A percentile compares a stretch with the other conserved stretches of the same genome.
These are phyloP conservation scores for Nectriaceae sp. DNA, from an alignment of 2,329 filamentous ascomycete genomes.

Conservation along the genomic window DNA sequence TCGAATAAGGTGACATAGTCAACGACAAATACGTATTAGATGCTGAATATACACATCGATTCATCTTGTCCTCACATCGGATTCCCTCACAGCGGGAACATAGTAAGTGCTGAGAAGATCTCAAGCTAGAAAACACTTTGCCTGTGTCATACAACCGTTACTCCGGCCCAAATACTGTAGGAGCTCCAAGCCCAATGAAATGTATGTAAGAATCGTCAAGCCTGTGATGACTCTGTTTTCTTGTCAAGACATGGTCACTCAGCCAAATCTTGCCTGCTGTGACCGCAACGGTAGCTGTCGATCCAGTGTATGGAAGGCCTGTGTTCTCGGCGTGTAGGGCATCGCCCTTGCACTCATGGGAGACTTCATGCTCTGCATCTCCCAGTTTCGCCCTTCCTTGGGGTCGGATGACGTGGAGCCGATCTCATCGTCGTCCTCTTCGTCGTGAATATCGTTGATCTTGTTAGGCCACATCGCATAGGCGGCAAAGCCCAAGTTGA, in stretches of 20 bases:
- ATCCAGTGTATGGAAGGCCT: slow-evolving; percentile 66
- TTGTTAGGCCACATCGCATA: slow-evolving; percentile 61
- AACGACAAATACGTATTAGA: no score
- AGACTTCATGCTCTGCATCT: slow-evolving; percentile 55
- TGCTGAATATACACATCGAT: no score
- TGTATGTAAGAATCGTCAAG: neutral
- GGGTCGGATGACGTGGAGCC: slow-evolving; percentile 32
- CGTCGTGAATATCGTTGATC: slow-evolving; percentile 48
- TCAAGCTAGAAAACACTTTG: no score
- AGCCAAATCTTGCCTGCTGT: no score
- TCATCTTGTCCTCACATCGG: no score
- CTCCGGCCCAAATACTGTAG: no score
- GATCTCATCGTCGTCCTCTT: slow-evolving; percentile 47
- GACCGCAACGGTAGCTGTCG: slow-evolving; percentile 55
- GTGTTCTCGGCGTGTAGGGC: slow-evolving; percentile 66
- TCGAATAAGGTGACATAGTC: no score
- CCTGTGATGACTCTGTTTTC: neutral
- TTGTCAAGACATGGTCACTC: slow-evolving; percentile 13
- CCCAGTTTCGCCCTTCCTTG: slow-evolving; percentile 52
- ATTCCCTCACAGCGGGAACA: no score
- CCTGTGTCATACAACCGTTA: no score
- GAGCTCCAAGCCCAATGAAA: neutral
- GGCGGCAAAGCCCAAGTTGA: slow-evolving; percentile 59
- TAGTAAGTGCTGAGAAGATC: no score
- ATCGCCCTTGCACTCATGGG: slow-evolving; percentile 33